These are phyloP conservation scores for Mycena albidolilacea DNA, from an alignment of 768 basidiomycete genomes.

Conservation along the genomic window DNA sequence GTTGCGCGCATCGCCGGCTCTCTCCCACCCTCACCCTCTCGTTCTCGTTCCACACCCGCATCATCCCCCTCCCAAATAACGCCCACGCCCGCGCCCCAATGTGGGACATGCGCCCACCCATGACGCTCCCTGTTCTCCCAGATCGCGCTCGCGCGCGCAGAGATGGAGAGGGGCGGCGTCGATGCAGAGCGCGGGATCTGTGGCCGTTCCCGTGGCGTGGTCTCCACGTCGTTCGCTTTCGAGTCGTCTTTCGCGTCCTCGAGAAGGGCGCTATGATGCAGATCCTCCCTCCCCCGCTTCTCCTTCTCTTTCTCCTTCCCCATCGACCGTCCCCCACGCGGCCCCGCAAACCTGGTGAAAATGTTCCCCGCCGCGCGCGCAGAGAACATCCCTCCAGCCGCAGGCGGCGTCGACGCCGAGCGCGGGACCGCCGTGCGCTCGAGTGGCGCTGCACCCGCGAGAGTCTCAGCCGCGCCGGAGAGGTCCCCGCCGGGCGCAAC, in stretches of 20 bases:
- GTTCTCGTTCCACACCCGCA: background rate
- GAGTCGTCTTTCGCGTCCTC: background rate
- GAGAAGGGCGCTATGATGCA: background rate
- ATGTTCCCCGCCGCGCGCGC: conserved; percentile 9
- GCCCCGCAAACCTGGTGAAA: conserved; percentile 32
- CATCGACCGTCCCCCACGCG: conserved; percentile 21
- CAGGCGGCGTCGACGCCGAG: conserved; percentile 30
- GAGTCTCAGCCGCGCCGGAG: too few relatives aligned
- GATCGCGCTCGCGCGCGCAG: conserved; percentile 6
- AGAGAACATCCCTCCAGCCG: background rate
- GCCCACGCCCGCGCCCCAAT: conserved; percentile 14
- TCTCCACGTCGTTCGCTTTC: too few relatives aligned
- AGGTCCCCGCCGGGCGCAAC: background rate
- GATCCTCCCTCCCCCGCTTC: background rate
- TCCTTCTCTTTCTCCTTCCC: background rate
- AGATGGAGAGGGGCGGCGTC: conserved; percentile 21
- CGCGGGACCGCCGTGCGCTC: conserved; percentile 18
- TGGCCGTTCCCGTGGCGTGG: conserved; percentile 1
- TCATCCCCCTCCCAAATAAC: conserved; percentile 28
- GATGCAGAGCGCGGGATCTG: conserved; percentile 33
- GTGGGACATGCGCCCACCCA: conserved; percentile 8
- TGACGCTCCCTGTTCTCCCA: conserved; percentile 5
- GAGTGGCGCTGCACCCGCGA: background rate
- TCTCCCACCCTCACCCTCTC: conserved; percentile 10
- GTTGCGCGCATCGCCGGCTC: conserved; percentile 30